These are phyloP conservation scores for Sergeia podlipaevii DNA, from an alignment of 208 protist species.

Conservation along the genomic window DNA sequence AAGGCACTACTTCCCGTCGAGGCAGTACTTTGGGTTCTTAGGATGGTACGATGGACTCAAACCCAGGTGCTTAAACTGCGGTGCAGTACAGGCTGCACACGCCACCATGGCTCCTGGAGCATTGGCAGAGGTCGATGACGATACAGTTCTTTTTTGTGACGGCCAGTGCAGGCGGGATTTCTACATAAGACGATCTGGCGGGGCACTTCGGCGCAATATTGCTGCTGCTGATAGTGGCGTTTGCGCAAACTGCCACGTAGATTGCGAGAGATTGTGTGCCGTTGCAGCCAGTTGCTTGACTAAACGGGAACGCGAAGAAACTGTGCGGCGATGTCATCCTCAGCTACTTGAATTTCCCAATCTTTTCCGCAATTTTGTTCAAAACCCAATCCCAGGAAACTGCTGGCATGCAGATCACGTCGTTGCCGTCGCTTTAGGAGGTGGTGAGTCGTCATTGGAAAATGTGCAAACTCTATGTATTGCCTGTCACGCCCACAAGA, in stretches of 20 bases:
- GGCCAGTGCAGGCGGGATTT: constrained; percentile 56
- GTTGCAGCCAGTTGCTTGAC: constrained; percentile 14
- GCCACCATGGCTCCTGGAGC: constrained; percentile 21
- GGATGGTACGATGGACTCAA: neutral
- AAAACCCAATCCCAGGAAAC: constrained; percentile 55
- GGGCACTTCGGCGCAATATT: constrained; percentile 50
- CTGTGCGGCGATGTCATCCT: constrained; percentile 44
- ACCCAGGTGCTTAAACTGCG: constrained; percentile 33
- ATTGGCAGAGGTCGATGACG: constrained; percentile 31
- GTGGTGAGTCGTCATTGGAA: constrained; percentile 48
- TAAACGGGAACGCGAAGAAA: constrained; percentile 12
- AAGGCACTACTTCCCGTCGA: constrained; percentile 19
- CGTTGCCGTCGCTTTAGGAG: constrained; percentile 57
- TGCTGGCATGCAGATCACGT: constrained; percentile 84
- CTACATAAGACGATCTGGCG: constrained; percentile 57
- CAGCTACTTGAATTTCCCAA: constrained; percentile 48
- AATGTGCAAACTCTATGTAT: constrained; percentile 86
- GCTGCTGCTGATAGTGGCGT: constrained; percentile 48
- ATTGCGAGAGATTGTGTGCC: constrained; percentile 50
- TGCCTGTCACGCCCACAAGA: constrained; percentile 75
- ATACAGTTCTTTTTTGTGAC: constrained; percentile 65
- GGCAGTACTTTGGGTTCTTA: constrained; percentile 30
- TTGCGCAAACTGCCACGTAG: constrained; percentile 62
- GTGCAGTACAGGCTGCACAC: neutral
- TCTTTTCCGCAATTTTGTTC: constrained; percentile 43